Evolutionary conservation across 2,329 filamentous ascomycete genomes (phyloP).

Genomic region (Exophiala sp.): DNA sequence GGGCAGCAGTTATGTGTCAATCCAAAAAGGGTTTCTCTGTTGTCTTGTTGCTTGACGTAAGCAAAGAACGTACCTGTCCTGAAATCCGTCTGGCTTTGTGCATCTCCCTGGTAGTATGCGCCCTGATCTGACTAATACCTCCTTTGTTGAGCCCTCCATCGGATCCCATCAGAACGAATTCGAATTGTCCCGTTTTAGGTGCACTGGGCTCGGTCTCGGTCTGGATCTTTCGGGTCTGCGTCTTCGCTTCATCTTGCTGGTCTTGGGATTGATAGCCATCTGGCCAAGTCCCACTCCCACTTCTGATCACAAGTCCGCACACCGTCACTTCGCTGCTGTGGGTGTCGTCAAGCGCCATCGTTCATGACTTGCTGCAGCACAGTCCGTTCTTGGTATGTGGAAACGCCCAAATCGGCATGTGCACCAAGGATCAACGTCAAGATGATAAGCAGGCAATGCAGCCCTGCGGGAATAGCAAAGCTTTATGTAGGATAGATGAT

Average conservation of each 20-base stretch:
- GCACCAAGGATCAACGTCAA: neutral
- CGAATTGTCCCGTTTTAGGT: slow-evolving; percentile 6
- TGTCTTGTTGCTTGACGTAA: neutral
- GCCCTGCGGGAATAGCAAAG: neutral
- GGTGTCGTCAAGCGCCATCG: neutral
- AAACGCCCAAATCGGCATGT: neutral
- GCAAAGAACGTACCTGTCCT: slow-evolving; percentile 8
- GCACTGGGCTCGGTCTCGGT: neutral
- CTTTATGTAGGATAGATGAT: no score
- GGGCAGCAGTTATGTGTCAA: slow-evolving; percentile 1
- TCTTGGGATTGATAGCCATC: neutral
- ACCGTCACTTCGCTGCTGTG: no score
- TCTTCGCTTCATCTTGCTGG: neutral
- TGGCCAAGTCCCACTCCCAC: neutral
- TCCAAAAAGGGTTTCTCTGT: neutral
- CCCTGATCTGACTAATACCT: slow-evolving; percentile 21
- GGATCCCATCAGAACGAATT: slow-evolving; percentile 18
- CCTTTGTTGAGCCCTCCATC: slow-evolving; percentile 12
- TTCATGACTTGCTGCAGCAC: neutral
- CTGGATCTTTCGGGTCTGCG: neutral
- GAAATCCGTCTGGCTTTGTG: slow-evolving; percentile 11
- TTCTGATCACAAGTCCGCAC: neutral
- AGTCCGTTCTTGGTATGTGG: neutral
- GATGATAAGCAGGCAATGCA: neutral
- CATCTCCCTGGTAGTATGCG: slow-evolving; percentile 20